Percentiles rank a stretch among this genome's conserved stretches.
phyloP scores from a whole-genome alignment of 176 grass and related monocot species.

The Sorghum bicolor region Sorghum_bicolor_NCBIv3 NC_012876.2:60322001-60322500 shows the following conservation, averaged over 20 bases:
- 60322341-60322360: constrained; percentile 98
- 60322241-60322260: constrained; percentile 70
- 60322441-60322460: constrained; percentile 56
- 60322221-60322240: constrained; percentile 14
- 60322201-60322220: constrained; percentile 5
- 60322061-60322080: constrained; percentile 15
- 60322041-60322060: not conserved
- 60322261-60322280: constrained; percentile 99
- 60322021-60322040: constrained; percentile 15
- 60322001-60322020: constrained; percentile 33
- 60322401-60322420: constrained; percentile 30
- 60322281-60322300: constrained; percentile 99
- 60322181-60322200: constrained; percentile 7
- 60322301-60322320: constrained; percentile 97
- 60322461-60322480: constrained; percentile 99
- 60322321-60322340: constrained; percentile 94
- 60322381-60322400: constrained; percentile 6
- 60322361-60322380: constrained; percentile 93
- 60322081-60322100: constrained; percentile 42
- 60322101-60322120: constrained; percentile 99
- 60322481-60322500: constrained; percentile 98
- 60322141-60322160: constrained; percentile 93
- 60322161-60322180: constrained; percentile 73
- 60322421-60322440: constrained; percentile 15
- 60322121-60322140: constrained; percentile 97